These are phyloP conservation scores for Chalaropsis thielavioides DNA, from an alignment of 2,329 filamentous ascomycete species.

Conservation along the genomic window DNA sequence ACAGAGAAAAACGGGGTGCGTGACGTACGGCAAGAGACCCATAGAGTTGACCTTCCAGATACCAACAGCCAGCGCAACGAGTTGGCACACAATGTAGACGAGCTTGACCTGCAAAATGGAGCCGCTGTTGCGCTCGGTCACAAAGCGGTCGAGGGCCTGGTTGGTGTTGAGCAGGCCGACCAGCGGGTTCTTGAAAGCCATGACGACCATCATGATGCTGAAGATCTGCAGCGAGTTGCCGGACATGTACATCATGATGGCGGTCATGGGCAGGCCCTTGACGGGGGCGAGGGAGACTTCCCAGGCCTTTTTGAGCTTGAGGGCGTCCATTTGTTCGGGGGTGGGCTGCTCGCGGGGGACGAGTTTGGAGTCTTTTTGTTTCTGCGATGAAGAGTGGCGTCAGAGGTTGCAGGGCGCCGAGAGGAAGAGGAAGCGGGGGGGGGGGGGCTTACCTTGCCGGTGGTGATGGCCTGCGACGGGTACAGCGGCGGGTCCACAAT, in stretches of 20 bases:
- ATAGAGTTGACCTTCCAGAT: conserved; percentile 96
- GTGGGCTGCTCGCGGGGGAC: conserved; percentile 50
- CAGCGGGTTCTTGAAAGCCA: conserved; percentile 94
- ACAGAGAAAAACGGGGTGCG: conserved; percentile 20
- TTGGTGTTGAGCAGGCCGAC: conserved; percentile 72
- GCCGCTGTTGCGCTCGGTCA: conserved; percentile 60
- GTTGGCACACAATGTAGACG: conserved; percentile 76
- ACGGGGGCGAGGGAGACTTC: conserved; percentile 86
- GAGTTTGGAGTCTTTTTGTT: conserved; percentile 35
- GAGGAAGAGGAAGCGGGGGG: background rate
- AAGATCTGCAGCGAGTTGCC: conserved; percentile 97
- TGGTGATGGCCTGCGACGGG: conserved; percentile 36
- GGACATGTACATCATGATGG: conserved; percentile 99
- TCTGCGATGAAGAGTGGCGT: conserved; percentile 24
- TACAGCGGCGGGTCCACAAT: conserved; percentile 82
- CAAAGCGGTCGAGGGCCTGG: conserved; percentile 78
- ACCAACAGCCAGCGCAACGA: conserved; percentile 68
- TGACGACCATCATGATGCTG: conserved; percentile 99
- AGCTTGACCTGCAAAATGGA: conserved; percentile 72
- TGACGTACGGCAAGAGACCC: conserved; percentile 73
- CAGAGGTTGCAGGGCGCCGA: background rate
- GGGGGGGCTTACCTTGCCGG: conserved; percentile 36
- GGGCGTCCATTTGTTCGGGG: conserved; percentile 75
- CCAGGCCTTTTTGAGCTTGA: conserved; percentile 98
- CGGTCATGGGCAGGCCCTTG: conserved; percentile 94